Percentiles rank a stretch among this genome's conserved stretches.
phyloP scores from a whole-genome alignment of 2,329 filamentous ascomycete genomes.

The Ophiostoma ulmi region DNA sequence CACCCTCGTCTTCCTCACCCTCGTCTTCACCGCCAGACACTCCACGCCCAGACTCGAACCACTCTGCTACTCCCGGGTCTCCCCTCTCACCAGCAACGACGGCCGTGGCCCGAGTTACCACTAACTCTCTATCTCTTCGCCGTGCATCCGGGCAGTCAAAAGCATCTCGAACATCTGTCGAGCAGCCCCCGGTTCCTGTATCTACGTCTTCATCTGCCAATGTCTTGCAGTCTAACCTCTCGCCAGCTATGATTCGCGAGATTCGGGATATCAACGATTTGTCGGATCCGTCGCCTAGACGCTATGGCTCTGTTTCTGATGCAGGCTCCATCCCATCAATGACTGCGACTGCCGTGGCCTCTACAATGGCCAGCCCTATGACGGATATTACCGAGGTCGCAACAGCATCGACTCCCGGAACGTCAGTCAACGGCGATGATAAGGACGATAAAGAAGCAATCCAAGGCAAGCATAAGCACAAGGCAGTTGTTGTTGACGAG shows the following conservation, averaged over 20 bases:
- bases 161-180: neutral
- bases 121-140: conserved; percentile 4
- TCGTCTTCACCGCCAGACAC: neutral
- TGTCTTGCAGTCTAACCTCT: conserved; percentile 9
- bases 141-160: neutral
- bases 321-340: conserved; percentile 15
- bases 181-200: neutral
- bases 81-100: conserved; percentile 8
- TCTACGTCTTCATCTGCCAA: conserved; percentile 14
- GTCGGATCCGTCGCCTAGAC: neutral
- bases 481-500: neutral
- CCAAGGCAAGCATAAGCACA: neutral
- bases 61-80: neutral
- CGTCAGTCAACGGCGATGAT: conserved; percentile 1
- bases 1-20: neutral
- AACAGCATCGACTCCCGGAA: neutral
- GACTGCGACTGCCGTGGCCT: conserved; percentile 9
- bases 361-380: conserved; percentile 14
- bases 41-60: neutral
- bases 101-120: neutral
- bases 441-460: neutral
- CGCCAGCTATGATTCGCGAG: conserved; percentile 15
- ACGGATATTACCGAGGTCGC: conserved; percentile 18
- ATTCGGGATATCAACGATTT: conserved; percentile 16
- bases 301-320: conserved; percentile 17